Conservation (phyloP, 805 yeast species). For the Nakazawaea anatomiae region DNA sequence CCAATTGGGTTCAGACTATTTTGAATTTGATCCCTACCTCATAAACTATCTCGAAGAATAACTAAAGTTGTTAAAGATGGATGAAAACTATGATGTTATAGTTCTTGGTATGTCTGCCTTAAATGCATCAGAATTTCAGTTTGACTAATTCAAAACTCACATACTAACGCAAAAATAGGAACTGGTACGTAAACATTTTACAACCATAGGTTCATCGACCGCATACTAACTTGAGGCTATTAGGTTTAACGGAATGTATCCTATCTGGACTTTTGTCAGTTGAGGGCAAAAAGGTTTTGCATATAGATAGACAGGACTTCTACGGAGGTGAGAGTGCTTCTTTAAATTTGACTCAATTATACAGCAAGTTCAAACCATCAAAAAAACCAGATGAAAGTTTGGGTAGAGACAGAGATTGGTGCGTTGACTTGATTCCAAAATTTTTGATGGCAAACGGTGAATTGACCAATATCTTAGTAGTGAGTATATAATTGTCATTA, state of each 20-base stretch:
- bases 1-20: neutral
- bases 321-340: constrained; percentile 95
- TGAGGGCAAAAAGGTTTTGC: constrained; percentile 97
- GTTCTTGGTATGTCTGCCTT: constrained; percentile 62
- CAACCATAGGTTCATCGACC: too few relatives aligned
- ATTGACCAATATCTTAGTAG: constrained; percentile 83
- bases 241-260: constrained; percentile 95
- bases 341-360: constrained; percentile 64
- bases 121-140: neutral
- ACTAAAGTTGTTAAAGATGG: constrained; percentile 43
- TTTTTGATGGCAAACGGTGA: constrained; percentile 98
- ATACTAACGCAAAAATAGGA: constrained; percentile 15
- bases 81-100: constrained; percentile 94
- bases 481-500: neutral
- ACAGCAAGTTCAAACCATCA: constrained; percentile 80
- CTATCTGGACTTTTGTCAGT: constrained; percentile 90
- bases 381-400: constrained; percentile 62
- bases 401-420: constrained; percentile 97
- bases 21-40: neutral
- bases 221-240: neutral
- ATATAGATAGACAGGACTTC: constrained; percentile 93
- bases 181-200: constrained; percentile 19
- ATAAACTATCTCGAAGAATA: too few relatives aligned
- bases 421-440: constrained; percentile 94
- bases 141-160: neutral